Evolutionary conservation across 2,329 filamentous ascomycete genomes (phyloP).

Genomic region (Clarireedia hainanense): DNA sequence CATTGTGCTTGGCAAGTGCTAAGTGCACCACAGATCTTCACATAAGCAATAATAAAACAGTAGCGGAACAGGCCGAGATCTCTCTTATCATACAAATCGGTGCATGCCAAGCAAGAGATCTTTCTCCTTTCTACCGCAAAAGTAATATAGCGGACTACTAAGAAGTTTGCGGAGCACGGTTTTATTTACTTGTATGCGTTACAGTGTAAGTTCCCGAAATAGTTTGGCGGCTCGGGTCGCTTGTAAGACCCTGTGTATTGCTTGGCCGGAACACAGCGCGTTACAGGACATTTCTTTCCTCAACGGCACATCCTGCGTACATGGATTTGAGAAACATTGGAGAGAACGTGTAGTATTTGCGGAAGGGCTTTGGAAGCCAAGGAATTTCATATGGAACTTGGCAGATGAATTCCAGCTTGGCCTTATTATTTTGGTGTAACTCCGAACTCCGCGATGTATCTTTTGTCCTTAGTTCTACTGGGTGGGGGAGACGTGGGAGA

Average conservation of each 20-base stretch:
- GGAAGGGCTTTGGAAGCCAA: not conserved
- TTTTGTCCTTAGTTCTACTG: too few species aligned
- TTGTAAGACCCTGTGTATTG: not conserved
- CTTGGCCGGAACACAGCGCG: not conserved
- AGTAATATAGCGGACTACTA: not conserved
- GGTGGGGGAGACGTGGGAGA: too few species aligned
- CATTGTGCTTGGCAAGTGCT: too few species aligned
- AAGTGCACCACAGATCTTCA: too few species aligned
- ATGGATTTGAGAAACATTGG: not conserved
- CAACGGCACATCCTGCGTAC: too few species aligned
- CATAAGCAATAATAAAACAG: too few species aligned
- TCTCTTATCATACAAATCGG: too few species aligned
- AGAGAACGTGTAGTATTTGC: not conserved
- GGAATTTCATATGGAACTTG: not conserved
- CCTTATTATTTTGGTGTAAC: not conserved
- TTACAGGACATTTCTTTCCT: not conserved
- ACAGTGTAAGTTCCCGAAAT: not conserved
- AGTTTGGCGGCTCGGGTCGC: not conserved
- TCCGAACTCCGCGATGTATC: not conserved
- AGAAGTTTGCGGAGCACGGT: not conserved
- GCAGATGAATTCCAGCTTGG: not conserved
- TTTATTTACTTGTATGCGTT: not conserved
- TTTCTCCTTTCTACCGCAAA: too few species aligned
- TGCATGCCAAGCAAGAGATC: too few species aligned
- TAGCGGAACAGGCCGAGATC: too few species aligned